Evolutionary conservation across 1,284 basidiomycete genomes (phyloP).

Genomic region (Sanguinoderma infundibulare): DNA sequence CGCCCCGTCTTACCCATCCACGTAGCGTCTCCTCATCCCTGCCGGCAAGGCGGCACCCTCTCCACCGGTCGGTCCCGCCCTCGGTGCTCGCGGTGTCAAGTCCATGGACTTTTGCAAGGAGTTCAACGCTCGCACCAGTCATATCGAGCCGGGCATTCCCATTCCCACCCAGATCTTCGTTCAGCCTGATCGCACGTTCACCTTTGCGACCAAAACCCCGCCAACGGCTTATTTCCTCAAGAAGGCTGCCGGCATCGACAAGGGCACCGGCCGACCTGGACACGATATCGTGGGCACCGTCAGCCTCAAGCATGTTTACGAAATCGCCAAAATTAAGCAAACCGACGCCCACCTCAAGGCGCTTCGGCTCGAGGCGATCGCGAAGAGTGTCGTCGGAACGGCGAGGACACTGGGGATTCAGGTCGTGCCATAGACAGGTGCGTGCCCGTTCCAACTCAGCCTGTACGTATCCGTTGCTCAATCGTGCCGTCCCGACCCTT

Average conservation of each 20-base stretch:
- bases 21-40: constrained; percentile 88
- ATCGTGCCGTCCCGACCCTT: constrained; percentile 22
- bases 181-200: constrained; percentile 94
- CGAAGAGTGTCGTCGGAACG: constrained; percentile 86
- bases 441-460: constrained; percentile 24
- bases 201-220: constrained; percentile 91
- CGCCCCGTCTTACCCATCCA: constrained; percentile 60
- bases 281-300: constrained; percentile 82
- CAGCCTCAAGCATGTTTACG: constrained; percentile 96
- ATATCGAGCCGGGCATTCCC: constrained; percentile 87
- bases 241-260: constrained; percentile 89
- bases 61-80: constrained; percentile 95
- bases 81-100: constrained; percentile 98
- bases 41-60: constrained; percentile 97
- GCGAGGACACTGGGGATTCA: constrained; percentile 86
- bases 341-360: constrained; percentile 88
- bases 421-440: constrained; percentile 75
- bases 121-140: constrained; percentile 91
- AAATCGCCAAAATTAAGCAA: constrained; percentile 98
- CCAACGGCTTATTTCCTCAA: constrained; percentile 93
- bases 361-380: constrained; percentile 83
- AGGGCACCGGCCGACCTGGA: constrained; percentile 83
- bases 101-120: constrained; percentile 99
- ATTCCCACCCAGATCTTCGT: constrained; percentile 92
- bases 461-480: constrained; percentile 30